Base-by-base conservation (phyloP, 2,329 filamentous ascomycete genomes). In the Leptographium lundbergii region DNA sequence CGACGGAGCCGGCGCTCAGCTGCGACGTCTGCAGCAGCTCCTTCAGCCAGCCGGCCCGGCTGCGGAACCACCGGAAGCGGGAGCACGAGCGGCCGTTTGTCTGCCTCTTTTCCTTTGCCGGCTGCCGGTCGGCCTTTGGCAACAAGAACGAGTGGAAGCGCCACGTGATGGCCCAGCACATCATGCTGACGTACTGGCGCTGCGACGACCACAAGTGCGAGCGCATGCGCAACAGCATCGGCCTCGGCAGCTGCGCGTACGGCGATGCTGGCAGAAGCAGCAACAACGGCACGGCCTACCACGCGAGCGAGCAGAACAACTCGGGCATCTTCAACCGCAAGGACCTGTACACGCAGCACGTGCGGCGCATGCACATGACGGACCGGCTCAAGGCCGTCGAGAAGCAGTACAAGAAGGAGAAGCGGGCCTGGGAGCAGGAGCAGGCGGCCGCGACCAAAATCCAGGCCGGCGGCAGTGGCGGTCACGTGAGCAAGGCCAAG, bases 121-220 rank as follows among this genome's bases (percentile, higher is more conserved):
- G 87, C 39, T 97, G 92, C 72, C 64, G 62, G 0, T 81, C 84
- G 2, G 84, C 79, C 0, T 96, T 96, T 67, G 79, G 81, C 3
- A 85, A 80, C 65, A 96, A 95, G 74, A 96, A 96, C 69, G 91
- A 96, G 70, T 96, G 92, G 92, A 96, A 96, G 71, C 84, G 92
- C 0, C 92, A 97, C 68, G 83, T 92, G 66, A 75, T 77, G 36
- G 88, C 87, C 0, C 88, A 95, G 68, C 92, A 97, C 68, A 76
- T 96, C 25, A 81, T 85, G 58, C 76, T 89, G 3, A 75, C 80
- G 52, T 88, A 85, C 72, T 96, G 86, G 82, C 77, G 86, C 60
- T 97, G 91, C 73, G 80, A 85, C 62, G 75, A 87, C 50, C 85
- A 81, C 61, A 67, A 71, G 9, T 86, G 83, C 68, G 71, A 69